Evolutionary conservation across 306 rosid genomes (phyloP), one percentile per base, ranked within the genome.

Genomic region (Citrullus colocynthis): DNA sequence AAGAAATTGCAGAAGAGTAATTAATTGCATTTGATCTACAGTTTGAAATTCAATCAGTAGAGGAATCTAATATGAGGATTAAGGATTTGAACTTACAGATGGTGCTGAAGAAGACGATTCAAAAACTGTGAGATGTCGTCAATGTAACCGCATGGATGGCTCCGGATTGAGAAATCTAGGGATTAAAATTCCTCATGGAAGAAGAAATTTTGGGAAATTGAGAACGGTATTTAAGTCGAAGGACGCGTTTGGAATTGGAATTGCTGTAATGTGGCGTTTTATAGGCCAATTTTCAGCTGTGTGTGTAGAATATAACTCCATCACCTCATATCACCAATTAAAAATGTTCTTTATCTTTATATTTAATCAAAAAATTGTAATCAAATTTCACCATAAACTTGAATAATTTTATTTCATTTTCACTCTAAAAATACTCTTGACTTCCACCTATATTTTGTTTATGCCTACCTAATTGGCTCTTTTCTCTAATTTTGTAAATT

Each of bases 1-100:
- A 30, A 73, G 77, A 28, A 9, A 21, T 49, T 6, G 15, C 4
- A 71, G 58, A 70, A 11, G 12, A 70, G 20, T 70, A 70, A 24
- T 45, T 48, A 71, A 24, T 24, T 48, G 49, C 39, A 73, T 34
- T 6, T 44, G 75, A 48, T 71, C 37, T 20, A 14, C 4, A 28
- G 57, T 24, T 57, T 7, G 6, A 82, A 87, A 76, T 52, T 76
- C n/a, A 32, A 34, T 75, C 6, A 42, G 5, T 7, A 32, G 17
- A 79, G 37, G 34, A 41, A 83, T 72, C 42, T 45, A 72, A 1
- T 3, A 3, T 6, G 75, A 69, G 56, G 77, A 78, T 9, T 74
- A 55, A 69, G 56, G 77, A 78, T 9, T 74, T 83, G 84, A 81
- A 83, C 88, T 87, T 85, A 87, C 88, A 28, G 84, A 77, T 81